Conservation (phyloP, 108 stramenopile species). For the Mediolabrus comicus region DNA sequence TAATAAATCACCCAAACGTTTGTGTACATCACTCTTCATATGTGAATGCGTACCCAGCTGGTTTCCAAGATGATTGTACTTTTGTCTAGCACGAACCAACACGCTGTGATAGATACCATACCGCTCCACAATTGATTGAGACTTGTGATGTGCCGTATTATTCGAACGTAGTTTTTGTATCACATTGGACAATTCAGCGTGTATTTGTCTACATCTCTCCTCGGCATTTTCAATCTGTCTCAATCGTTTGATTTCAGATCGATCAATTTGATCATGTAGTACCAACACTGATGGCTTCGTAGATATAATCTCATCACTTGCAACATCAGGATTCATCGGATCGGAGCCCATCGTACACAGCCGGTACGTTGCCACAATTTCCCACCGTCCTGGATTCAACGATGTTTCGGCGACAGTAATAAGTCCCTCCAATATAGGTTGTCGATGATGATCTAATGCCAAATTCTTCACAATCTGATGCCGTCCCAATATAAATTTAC, state of each 20-base stretch:
- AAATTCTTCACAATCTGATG: conserved; percentile 14
- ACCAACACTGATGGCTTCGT: conserved; percentile 7
- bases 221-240: conserved; percentile 18
- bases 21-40: conserved; percentile 15
- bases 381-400: conserved; percentile 29
- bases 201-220: conserved; percentile 19
- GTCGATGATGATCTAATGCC: conserved; percentile 3
- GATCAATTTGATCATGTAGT: conserved; percentile 11
- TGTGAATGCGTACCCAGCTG: too few relatives aligned
- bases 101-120: conserved; percentile 33
- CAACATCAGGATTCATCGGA: conserved; percentile 12
- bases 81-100: conserved; percentile 36
- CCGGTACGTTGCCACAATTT: conserved; percentile 8
- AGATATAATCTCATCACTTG: conserved; percentile 3
- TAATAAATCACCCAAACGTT: conserved; percentile 10
- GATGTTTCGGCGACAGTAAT: conserved; percentile 7
- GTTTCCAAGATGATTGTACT: conserved; percentile 5
- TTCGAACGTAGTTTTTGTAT: conserved; percentile 27
- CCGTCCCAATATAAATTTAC: conserved; percentile 9
- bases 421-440: background rate
- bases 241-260: background rate
- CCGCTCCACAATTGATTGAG: background rate
- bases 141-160: background rate
- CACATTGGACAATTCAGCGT: conserved; percentile 16
- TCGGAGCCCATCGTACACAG: conserved; percentile 20